Evolutionary conservation across 2,329 filamentous ascomycete genomes (phyloP).

Genomic region (Scedosporium aurantiacum): DNA sequence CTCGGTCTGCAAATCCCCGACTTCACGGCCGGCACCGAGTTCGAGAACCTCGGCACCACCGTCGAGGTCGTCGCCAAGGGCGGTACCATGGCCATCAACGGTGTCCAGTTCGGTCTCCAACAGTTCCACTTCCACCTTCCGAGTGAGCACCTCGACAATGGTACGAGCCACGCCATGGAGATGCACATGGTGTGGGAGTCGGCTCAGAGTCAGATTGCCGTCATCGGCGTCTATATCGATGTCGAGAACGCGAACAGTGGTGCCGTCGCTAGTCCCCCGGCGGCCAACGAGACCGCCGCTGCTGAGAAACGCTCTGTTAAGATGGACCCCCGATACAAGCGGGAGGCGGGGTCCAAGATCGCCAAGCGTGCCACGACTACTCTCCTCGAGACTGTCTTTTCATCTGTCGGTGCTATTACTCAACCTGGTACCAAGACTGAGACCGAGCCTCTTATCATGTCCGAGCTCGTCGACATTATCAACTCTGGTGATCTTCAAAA

Average conservation of each 20-base stretch:
- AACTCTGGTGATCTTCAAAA: constrained; percentile 26
- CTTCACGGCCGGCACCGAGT: constrained; percentile 25
- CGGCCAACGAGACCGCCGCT: not conserved
- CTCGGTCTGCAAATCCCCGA: constrained; percentile 19
- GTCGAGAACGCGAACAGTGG: constrained; percentile 17
- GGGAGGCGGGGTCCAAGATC: constrained; percentile 16
- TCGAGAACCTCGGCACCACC: constrained; percentile 42
- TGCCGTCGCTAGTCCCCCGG: constrained; percentile 6
- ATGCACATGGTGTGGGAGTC: constrained; percentile 30
- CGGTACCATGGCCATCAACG: constrained; percentile 30
- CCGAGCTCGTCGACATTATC: constrained; percentile 27
- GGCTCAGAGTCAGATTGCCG: constrained; percentile 22
- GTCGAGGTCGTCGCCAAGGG: constrained; percentile 30
- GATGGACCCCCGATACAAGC: constrained; percentile 1
- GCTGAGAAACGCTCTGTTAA: constrained; percentile 7
- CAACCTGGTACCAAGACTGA: constrained; percentile 28
- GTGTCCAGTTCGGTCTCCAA: constrained; percentile 28
- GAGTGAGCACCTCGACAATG: constrained; percentile 43
- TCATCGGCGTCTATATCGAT: constrained; percentile 33
- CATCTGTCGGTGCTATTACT: constrained; percentile 27
- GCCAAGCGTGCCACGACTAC: constrained; percentile 27
- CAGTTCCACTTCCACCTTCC: constrained; percentile 54
- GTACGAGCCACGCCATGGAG: constrained; percentile 27
- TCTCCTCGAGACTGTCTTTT: constrained; percentile 36
- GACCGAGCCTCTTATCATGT: constrained; percentile 31